A percentile compares a stretch with the other conserved stretches of the same genome.
These are phyloP conservation scores for Silene conica DNA, from an alignment of 148 eudicot genomes.

Conservation along the genomic window DNA sequence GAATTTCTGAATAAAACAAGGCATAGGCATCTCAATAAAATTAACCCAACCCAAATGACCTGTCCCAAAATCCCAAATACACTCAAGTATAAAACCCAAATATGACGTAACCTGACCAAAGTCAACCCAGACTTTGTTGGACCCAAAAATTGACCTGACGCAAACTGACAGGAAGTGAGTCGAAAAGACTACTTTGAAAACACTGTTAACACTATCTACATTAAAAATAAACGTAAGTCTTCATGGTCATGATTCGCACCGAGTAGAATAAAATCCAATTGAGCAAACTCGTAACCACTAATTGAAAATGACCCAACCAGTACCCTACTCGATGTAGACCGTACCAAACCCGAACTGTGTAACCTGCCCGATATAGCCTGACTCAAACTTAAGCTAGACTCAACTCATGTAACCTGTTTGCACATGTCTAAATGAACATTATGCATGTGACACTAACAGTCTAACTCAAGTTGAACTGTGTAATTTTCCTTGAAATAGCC, in stretches of 20 bases:
- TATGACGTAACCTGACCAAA: neutral
- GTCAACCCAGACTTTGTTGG: neutral
- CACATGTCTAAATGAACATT: neutral
- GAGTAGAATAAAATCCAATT: neutral
- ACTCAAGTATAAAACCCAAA: neutral
- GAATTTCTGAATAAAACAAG: neutral
- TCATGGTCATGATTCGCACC: neutral
- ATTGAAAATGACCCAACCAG: neutral
- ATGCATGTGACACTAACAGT: neutral
- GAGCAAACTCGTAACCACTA: neutral
- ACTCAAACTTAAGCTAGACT: neutral
- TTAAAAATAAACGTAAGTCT: too few relatives aligned
- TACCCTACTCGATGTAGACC: neutral
- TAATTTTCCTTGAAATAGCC: constrained; percentile 43
- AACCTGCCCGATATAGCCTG: neutral
- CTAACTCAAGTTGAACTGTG: constrained; percentile 5
- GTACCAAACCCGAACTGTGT: neutral
- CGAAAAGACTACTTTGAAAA: neutral
- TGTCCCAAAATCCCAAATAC: neutral
- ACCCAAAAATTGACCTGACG: neutral
- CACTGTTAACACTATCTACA: too few relatives aligned
- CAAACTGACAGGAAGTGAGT: neutral
- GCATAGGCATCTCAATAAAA: neutral
- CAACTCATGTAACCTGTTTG: neutral
- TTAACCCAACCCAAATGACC: neutral